Conservation (phyloP, 139 green algal species). For the Haematococcus sp. region DNA sequence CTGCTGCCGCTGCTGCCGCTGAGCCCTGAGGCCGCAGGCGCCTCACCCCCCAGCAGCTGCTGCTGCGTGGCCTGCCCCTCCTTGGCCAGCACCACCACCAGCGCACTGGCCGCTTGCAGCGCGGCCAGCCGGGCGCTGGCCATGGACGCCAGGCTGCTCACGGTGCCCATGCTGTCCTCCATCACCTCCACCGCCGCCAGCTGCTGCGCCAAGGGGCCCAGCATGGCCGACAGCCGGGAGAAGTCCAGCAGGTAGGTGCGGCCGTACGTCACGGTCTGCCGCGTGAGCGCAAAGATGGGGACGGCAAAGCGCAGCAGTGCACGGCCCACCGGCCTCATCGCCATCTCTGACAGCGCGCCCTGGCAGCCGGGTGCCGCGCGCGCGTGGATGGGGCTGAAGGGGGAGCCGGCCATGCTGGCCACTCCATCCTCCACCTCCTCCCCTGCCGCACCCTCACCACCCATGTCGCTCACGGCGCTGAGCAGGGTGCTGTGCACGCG, state of each 20-base stretch:
- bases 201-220: conserved; percentile 6
- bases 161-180: background rate
- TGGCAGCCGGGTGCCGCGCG: no score
- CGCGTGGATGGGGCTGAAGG: no score
- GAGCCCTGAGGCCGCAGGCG: background rate
- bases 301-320: no score
- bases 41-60: background rate
- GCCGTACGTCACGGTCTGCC: background rate
- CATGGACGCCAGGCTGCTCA: conserved; percentile 7
- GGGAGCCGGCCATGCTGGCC: no score
- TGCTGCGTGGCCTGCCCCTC: background rate
- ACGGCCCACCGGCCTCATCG: no score
- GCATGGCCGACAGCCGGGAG: conserved; percentile 3
- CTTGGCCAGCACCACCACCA: conserved; percentile 17
- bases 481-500: background rate
- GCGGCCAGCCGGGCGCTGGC: conserved; percentile 6
- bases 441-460: no score
- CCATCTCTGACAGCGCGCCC: no score
- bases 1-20: no score
- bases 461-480: no score
- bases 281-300: background rate
- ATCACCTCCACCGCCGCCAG: conserved; percentile 4
- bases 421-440: no score
- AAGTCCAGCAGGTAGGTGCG: conserved; percentile 10
- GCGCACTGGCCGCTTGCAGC: conserved; percentile 15